Evolutionary conservation across 768 basidiomycete species (phyloP).

Genomic region (Trametes villosa): DNA sequence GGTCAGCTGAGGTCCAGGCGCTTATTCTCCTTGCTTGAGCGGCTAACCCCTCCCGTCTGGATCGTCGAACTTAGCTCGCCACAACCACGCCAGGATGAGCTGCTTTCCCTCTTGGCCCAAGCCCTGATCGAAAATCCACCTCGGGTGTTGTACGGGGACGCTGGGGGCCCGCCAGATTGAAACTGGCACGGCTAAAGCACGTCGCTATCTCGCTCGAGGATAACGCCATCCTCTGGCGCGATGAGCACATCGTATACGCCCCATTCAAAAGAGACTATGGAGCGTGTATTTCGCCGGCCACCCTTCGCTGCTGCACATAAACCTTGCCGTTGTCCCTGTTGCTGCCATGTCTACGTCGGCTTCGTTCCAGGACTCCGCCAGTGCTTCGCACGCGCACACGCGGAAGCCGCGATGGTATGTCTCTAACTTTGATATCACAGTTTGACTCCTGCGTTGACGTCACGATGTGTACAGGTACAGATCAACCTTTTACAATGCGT

Average conservation of each 20-base stretch:
- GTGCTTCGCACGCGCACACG: not conserved
- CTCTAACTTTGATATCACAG: not conserved
- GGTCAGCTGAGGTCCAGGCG: too few species aligned
- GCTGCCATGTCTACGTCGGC: constrained; percentile 10
- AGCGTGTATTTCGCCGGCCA: not conserved
- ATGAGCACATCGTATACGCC: constrained; percentile 5
- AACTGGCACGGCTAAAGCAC: not conserved
- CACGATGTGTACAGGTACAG: constrained; percentile 1
- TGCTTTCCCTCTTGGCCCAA: too few species aligned
- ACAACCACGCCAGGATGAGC: too few species aligned
- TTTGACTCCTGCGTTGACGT: not conserved
- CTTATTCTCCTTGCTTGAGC: too few species aligned
- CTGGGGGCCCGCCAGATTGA: too few species aligned
- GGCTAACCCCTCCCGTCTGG: too few species aligned
- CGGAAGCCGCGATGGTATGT: constrained; percentile 13
- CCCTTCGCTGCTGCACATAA: not conserved
- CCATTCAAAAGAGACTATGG: constrained; percentile 5
- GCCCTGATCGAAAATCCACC: too few species aligned
- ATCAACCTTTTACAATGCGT: constrained; percentile 16
- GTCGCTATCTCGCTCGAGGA: not conserved
- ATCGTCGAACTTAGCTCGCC: too few species aligned
- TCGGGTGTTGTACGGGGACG: too few species aligned
- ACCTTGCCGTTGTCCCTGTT: too few species aligned
- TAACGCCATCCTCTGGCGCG: constrained; percentile 10
- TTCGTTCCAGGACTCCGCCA: constrained; percentile 10